phyloP scores from a whole-genome alignment of 495 filamentous ascomycete species.

The Tuber borchii region DNA sequence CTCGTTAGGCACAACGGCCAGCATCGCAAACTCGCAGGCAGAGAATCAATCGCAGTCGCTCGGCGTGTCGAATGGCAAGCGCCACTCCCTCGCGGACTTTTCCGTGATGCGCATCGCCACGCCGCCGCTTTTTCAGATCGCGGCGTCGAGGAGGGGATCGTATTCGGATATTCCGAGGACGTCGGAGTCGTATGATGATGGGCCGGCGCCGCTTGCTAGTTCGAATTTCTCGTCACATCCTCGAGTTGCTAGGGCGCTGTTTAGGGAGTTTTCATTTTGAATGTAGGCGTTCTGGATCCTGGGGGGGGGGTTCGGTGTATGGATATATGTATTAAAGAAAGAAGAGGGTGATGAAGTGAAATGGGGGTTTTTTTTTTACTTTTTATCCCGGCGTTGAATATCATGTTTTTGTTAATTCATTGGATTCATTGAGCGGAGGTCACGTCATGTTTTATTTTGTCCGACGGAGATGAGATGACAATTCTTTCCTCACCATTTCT shows the following conservation, averaged over 20 bases:
- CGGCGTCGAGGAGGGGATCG: constrained; percentile 10
- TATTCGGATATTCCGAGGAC: constrained; percentile 27
- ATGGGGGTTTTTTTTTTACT: background rate
- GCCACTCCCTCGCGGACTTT: constrained; percentile 36
- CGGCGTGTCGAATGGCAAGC: constrained; percentile 27
- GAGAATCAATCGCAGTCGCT: constrained; percentile 15
- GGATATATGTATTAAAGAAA: background rate
- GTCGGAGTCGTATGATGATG: constrained; percentile 22
- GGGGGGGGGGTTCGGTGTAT: background rate
- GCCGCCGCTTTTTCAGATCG: constrained; percentile 29
- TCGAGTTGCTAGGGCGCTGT: constrained; percentile 21
- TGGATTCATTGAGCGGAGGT: background rate
- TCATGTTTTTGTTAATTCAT: background rate
- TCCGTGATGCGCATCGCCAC: constrained; percentile 25
- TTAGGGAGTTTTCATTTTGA: constrained; percentile 38
- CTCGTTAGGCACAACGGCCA: constrained; percentile 20
- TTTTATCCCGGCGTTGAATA: background rate
- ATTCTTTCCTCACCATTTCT: background rate
- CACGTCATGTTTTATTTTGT: background rate
- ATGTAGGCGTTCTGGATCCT: background rate
- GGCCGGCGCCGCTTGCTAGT: background rate
- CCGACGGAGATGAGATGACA: background rate
- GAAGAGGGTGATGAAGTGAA: background rate
- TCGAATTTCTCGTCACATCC: constrained; percentile 18
- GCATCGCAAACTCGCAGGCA: constrained; percentile 17